Evolutionary conservation across 805 yeast species (phyloP).

Genomic region (Citeromyces matritensis): DNA sequence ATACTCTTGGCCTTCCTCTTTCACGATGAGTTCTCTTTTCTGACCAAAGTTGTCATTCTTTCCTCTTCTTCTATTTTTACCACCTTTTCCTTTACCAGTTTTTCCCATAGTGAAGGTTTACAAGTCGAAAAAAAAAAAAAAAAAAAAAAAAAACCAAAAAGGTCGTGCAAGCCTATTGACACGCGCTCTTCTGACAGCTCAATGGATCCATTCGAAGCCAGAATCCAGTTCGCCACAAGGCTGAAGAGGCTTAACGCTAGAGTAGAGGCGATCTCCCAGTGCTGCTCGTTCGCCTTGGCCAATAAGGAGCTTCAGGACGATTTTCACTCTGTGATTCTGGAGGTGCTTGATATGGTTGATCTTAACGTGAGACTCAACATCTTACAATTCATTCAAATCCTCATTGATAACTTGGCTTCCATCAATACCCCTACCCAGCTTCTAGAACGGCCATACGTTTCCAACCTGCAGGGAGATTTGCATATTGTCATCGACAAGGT

Average conservation of each 20-base stretch:
- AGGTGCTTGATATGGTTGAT: slow-evolving; percentile 35
- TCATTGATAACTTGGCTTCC: slow-evolving; percentile 15
- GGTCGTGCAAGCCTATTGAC: too few species aligned
- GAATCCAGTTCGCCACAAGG: slow-evolving; percentile 57
- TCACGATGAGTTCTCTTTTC: slow-evolving; percentile 85
- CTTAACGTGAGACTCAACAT: slow-evolving; percentile 51
- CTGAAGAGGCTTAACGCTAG: slow-evolving; percentile 56
- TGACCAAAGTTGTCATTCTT: slow-evolving; percentile 85
- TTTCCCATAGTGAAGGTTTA: slow-evolving; percentile 44
- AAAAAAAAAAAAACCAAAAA: not conserved
- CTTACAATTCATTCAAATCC: slow-evolving; percentile 54
- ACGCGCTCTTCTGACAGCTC: not conserved
- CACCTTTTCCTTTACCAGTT: slow-evolving; percentile 85
- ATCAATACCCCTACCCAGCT: not conserved
- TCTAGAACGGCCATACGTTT: slow-evolving; percentile 5
- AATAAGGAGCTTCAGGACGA: slow-evolving; percentile 51
- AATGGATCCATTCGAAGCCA: slow-evolving; percentile 86
- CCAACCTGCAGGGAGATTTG: slow-evolving; percentile 15
- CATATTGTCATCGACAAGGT: slow-evolving; percentile 16
- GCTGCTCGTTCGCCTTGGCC: slow-evolving; percentile 41
- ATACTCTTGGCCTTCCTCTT: slow-evolving; percentile 96
- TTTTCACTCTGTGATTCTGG: slow-evolving; percentile 51
- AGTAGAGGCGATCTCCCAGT: slow-evolving; percentile 27
- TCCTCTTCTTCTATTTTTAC: slow-evolving; percentile 95
- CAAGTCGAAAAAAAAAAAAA: not conserved